Conservation (phyloP, 2,329 filamentous ascomycete species). For the Epichloe uncinata region DNA sequence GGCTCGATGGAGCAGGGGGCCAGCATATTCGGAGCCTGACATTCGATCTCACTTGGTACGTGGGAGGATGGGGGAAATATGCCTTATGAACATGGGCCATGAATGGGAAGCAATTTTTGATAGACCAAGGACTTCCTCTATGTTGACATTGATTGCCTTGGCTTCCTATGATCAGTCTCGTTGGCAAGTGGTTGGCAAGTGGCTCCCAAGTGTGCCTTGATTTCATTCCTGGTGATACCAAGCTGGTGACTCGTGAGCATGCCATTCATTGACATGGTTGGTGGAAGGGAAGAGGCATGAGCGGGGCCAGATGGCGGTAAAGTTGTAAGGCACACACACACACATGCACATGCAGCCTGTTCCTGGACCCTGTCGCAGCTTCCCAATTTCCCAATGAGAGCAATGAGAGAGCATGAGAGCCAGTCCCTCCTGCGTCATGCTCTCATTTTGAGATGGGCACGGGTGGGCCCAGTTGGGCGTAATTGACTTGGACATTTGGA, state of each 20-base stretch:
- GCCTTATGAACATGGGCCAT: conserved; percentile 1
- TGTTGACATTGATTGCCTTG: background rate
- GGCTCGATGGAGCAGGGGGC: background rate
- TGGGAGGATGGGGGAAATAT: background rate
- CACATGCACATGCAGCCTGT: background rate
- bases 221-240: background rate
- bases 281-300: background rate
- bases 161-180: background rate
- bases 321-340: background rate
- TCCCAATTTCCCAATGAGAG: background rate
- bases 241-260: too few relatives aligned
- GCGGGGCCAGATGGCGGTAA: too few relatives aligned
- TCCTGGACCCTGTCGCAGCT: conserved; percentile 6
- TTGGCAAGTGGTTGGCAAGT: background rate
- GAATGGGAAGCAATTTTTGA: background rate
- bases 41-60: background rate
- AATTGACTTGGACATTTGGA: background rate
- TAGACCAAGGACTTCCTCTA: background rate
- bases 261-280: background rate
- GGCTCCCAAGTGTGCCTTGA: too few relatives aligned
- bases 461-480: background rate
- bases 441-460: background rate
- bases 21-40: background rate
- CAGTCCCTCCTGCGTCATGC: conserved; percentile 9
- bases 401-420: background rate